These are phyloP conservation scores for Ceratobasidium sp. DNA, from an alignment of 1,284 basidiomycete genomes.

Conservation along the genomic window DNA sequence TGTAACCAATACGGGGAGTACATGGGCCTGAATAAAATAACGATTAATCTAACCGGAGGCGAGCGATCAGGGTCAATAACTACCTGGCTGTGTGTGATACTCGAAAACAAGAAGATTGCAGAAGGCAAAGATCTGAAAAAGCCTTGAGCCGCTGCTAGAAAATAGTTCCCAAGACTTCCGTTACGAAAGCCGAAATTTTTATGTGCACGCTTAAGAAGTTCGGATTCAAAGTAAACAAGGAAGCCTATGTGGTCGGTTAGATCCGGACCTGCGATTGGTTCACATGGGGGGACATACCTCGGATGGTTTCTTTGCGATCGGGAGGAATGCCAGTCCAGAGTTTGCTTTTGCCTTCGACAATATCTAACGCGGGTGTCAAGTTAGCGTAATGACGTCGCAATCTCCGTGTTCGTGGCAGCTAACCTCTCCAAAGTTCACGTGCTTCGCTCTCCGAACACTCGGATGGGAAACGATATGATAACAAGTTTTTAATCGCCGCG, in stretches of 20 bases:
- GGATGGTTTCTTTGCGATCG: conserved; percentile 89
- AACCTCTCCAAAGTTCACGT: conserved; percentile 81
- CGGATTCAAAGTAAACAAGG: conserved; percentile 86
- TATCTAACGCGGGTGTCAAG: conserved; percentile 54
- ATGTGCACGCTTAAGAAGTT: conserved; percentile 83
- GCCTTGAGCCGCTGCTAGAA: conserved; percentile 80
- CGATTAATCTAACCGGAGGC: conserved; percentile 32
- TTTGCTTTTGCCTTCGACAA: conserved; percentile 84
- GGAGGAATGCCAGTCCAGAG: conserved; percentile 89
- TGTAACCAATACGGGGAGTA: conserved; percentile 90
- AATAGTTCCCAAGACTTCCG: conserved; percentile 87
- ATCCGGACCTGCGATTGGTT: background rate
- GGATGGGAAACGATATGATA: conserved; percentile 80
- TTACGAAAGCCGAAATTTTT: conserved; percentile 91
- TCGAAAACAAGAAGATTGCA: conserved; percentile 93
- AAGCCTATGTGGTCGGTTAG: conserved; percentile 62
- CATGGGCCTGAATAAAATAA: conserved; percentile 63
- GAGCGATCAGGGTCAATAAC: conserved; percentile 6
- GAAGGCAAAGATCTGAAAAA: conserved; percentile 91
- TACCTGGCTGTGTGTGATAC: conserved; percentile 79
- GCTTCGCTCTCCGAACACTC: conserved; percentile 72
- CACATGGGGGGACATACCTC: conserved; percentile 58
- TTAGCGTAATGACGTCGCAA: background rate
- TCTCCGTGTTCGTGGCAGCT: background rate
- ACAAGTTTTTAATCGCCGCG: conserved; percentile 72